Percentiles rank a stretch among this genome's conserved stretches.
These are phyloP conservation scores for Aspergillus sp. DNA, from an alignment of 2,329 filamentous ascomycete species.

Conservation along the genomic window DNA sequence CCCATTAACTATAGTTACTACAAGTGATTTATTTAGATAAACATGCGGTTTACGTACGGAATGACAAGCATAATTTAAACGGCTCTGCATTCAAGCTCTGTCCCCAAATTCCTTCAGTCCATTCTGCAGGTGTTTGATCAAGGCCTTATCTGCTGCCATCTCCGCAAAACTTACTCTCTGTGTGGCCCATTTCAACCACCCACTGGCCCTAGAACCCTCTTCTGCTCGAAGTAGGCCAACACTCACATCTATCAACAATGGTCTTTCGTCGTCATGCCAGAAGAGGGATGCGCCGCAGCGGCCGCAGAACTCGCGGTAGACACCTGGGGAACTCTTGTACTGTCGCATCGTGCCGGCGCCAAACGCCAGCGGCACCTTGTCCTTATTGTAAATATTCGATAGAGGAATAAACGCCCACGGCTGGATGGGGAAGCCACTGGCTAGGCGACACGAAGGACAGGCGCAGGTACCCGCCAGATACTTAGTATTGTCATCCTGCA, in stretches of 20 bases:
- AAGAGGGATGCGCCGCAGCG: constrained; percentile 66
- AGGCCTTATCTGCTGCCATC: constrained; percentile 46
- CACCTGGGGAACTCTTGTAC: constrained; percentile 57
- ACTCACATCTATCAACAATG: constrained; percentile 64
- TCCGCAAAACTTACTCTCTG: constrained; percentile 62
- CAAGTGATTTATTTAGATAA: too few relatives aligned
- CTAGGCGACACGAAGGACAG: constrained; percentile 64
- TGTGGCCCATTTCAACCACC: constrained; percentile 65
- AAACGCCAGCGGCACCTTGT: constrained; percentile 39
- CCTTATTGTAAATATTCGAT: constrained; percentile 56
- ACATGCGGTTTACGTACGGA: too few relatives aligned
- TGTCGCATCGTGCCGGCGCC: constrained; percentile 49
- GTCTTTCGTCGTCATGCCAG: constrained; percentile 58
- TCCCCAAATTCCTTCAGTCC: constrained; percentile 23
- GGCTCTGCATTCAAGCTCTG: background rate
- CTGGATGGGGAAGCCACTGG: constrained; percentile 64
- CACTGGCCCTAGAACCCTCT: constrained; percentile 58
- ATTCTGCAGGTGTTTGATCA: constrained; percentile 31
- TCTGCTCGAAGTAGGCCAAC: constrained; percentile 57
- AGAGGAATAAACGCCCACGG: constrained; percentile 67
- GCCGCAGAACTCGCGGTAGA: constrained; percentile 63
- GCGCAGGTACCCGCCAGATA: constrained; percentile 64
- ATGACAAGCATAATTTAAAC: background rate
- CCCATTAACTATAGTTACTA: too few relatives aligned
- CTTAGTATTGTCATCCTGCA: constrained; percentile 50